Evolutionary conservation across 2,329 filamentous ascomycete species (phyloP), one percentile per base, ranked within the genome.

Genomic region (Colletotrichum sp.): DNA sequence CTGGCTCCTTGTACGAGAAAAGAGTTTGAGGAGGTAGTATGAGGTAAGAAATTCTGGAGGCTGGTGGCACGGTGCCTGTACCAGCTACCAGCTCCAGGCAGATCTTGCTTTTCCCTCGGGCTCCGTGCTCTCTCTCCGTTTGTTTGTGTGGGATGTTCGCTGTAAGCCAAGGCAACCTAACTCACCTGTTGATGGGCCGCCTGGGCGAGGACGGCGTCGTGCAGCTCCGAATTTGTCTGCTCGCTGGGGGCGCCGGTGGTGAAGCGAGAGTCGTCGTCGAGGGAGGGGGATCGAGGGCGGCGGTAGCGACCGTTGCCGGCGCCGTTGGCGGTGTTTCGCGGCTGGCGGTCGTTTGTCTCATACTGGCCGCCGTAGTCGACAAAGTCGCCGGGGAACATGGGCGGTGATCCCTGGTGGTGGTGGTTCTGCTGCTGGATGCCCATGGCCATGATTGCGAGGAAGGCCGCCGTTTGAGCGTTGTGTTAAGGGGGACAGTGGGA

Each of bases 121-220:
- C 34, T 30, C 39, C 28, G 18, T n/a, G 10, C 18, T 32, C 59
- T 62, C 7, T 60, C n/a, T 59, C 32, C 12, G 13, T 26, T 49
- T 12, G n/a, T 26, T 7, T 57, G 32, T 10, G 4, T 36, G 39
- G 39, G 18, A 44, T 44, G 9, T 8, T 21, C 18, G 5, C 18
- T 62, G 59, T 21, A 21, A 49, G 44, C 44, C 39, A 44, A n/a
- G 18, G 39, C 18, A n/a, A 62, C 32, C 5, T 30, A 21, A 68
- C 73, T 57, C n/a, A 76, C 73, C 70, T 76, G 73, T 60, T 69
- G 65, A 68, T 69, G 55, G n/a, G 72, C 63, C 8, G 72, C 67
- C 60, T 77, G 73, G 15, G 73, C 73, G 15, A 77, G 59, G n/a
- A 76, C 72, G 66, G 76, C 76, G 18, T 77, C 76, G 34, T 76